phyloP scores from a whole-genome alignment of 139 green algal genomes.

The Nannochloris sp. region DNA sequence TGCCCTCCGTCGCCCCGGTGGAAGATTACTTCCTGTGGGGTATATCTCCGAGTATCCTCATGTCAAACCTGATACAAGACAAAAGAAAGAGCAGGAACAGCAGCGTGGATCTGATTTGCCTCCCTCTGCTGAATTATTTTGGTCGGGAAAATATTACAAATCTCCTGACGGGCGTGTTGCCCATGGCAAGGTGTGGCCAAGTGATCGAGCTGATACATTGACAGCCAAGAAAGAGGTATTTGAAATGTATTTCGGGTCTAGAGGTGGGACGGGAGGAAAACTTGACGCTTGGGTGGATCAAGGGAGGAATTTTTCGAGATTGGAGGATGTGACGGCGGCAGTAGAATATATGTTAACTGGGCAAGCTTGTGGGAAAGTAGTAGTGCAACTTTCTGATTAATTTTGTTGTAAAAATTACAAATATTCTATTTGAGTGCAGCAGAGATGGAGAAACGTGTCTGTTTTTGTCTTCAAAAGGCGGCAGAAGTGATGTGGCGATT shows the following conservation, averaged over 20 bases:
- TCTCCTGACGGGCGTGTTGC: slow-evolving; percentile 19
- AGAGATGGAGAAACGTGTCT: too few species aligned
- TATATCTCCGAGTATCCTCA: slow-evolving; percentile 68
- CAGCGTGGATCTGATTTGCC: slow-evolving; percentile 8
- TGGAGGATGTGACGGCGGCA: slow-evolving; percentile 22
- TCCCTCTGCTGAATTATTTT: slow-evolving; percentile 37
- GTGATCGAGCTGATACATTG: slow-evolving; percentile 13
- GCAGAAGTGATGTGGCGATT: too few species aligned
- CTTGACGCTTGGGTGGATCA: slow-evolving; percentile 34
- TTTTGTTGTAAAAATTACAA: too few species aligned
- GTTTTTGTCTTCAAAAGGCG: too few species aligned
- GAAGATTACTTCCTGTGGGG: slow-evolving; percentile 45
- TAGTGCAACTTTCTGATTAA: slow-evolving; percentile 19
- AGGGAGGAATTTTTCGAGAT: slow-evolving; percentile 5
- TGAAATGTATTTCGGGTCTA: slow-evolving; percentile 30
- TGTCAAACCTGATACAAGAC: neutral
- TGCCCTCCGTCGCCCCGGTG: slow-evolving; percentile 34
- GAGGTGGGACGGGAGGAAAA: slow-evolving; percentile 11
- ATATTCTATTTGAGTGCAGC: too few species aligned
- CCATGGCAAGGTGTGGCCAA: slow-evolving; percentile 51
- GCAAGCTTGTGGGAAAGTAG: slow-evolving; percentile 24
- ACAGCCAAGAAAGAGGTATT: slow-evolving; percentile 22
- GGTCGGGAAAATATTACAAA: slow-evolving; percentile 20
- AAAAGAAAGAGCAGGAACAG: neutral
- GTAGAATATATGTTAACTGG: slow-evolving; percentile 32